A percentile compares a stretch with the other conserved stretches of the same genome.
Conservation (phyloP, 495 filamentous ascomycete genomes). For the Pyrenula aspistea region DNA sequence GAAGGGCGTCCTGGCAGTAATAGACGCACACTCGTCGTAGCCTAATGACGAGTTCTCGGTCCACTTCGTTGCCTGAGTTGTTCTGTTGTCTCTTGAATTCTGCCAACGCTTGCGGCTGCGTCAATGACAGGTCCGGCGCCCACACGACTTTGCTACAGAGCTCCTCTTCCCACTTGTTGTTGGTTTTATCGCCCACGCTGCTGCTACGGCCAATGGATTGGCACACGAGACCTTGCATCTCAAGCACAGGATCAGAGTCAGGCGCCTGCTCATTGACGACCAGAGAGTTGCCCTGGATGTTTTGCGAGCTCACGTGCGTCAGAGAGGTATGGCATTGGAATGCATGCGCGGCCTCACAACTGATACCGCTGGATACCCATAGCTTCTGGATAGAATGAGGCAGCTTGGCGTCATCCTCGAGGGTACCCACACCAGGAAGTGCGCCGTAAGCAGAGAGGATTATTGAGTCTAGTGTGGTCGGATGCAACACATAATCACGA, state of each 20-base stretch:
- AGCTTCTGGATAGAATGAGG: neutral
- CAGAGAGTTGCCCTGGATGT: neutral
- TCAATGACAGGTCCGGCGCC: constrained; percentile 3
- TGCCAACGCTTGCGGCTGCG: neutral
- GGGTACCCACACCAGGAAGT: neutral
- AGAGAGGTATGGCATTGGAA: neutral
- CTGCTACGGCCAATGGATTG: constrained; percentile 1
- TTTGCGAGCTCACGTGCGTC: neutral
- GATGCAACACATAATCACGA: constrained; percentile 2
- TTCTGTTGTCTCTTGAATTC: neutral
- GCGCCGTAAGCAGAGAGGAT: neutral
- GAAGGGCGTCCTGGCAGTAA: neutral
- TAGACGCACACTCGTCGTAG: constrained; percentile 1
- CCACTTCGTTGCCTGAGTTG: neutral
- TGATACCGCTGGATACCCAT: neutral
- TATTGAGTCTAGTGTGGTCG: constrained; percentile 2
- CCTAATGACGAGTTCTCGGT: neutral
- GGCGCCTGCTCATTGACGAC: neutral
- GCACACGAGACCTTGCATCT: neutral
- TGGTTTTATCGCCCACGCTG: neutral
- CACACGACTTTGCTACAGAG: neutral
- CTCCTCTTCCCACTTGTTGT: neutral
- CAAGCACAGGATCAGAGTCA: neutral
- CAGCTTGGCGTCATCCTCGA: neutral
- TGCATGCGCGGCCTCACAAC: neutral